Conservation (phyloP, 2,329 filamentous ascomycete genomes). For the Monosporascus sp. region DNA sequence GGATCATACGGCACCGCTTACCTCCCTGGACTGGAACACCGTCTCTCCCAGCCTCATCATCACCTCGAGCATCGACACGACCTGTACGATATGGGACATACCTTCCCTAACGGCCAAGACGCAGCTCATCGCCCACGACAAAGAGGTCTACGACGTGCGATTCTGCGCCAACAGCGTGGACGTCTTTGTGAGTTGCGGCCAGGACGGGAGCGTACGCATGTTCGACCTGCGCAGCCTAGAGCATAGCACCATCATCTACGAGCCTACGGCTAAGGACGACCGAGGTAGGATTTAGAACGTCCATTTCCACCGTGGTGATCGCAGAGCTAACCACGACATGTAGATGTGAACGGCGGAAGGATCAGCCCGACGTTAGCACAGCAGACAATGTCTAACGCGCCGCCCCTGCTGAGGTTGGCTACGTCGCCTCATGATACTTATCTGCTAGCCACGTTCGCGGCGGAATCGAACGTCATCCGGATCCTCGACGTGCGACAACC, state of each 20-base stretch:
- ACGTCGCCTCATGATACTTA: conserved; percentile 95
- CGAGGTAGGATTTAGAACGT: conserved; percentile 45
- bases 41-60: conserved; percentile 96
- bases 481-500: conserved; percentile 96
- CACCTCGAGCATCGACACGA: conserved; percentile 97
- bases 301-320: conserved; percentile 1
- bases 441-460: conserved; percentile 92
- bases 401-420: conserved; percentile 72
- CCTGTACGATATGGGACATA: conserved; percentile 99
- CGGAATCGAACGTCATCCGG: conserved; percentile 85
- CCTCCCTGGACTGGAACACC: conserved; percentile 96
- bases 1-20: conserved; percentile 93
- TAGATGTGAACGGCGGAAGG: conserved; percentile 53
- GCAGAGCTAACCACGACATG: neutral
- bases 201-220: conserved; percentile 97
- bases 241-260: conserved; percentile 98
- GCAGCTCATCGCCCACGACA: conserved; percentile 96
- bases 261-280: conserved; percentile 83
- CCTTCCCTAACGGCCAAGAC: conserved; percentile 96
- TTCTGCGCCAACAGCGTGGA: conserved; percentile 99
- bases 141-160: conserved; percentile 96
- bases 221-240: conserved; percentile 95
- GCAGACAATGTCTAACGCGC: conserved; percentile 71
- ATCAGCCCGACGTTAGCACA: conserved; percentile 71
- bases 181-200: conserved; percentile 95